These are phyloP conservation scores for Solanum aculeatissimum DNA, from an alignment of 305 asterid genomes.

Conservation along the genomic window DNA sequence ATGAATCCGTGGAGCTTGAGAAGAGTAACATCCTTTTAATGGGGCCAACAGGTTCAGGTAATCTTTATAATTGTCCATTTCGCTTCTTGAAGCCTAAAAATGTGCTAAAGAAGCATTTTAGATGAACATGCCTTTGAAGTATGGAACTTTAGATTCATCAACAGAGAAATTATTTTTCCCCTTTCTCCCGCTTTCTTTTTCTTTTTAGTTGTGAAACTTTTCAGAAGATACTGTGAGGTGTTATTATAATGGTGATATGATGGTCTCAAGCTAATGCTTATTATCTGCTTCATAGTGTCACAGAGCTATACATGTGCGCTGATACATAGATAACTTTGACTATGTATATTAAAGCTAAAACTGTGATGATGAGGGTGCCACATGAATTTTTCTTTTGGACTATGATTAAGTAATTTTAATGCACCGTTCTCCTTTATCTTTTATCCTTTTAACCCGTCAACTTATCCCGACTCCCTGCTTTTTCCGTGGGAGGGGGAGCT, in stretches of 20 bases:
- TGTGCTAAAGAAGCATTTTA: neutral
- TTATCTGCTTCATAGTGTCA: neutral
- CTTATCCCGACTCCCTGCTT: neutral
- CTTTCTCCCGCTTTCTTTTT: neutral
- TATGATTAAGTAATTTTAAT: neutral
- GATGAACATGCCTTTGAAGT: neutral
- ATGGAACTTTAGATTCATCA: neutral
- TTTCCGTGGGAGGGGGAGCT: neutral
- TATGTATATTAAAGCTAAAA: neutral
- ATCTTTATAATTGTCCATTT: slow-evolving; percentile 15
- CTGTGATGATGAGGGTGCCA: neutral
- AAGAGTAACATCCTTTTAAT: slow-evolving; percentile 93
- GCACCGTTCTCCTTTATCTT: neutral
- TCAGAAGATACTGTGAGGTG: neutral
- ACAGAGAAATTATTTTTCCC: neutral
- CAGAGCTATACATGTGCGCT: neutral
- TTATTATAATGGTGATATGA: neutral
- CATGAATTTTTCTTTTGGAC: neutral
- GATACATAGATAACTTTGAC: neutral
- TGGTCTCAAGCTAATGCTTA: neutral
- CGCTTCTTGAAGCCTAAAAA: neutral
- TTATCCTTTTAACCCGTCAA: neutral
- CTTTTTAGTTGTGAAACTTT: neutral
- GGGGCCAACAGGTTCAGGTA: slow-evolving; percentile 99
- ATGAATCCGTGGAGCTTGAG: slow-evolving; percentile 79